Conservation (phyloP, 306 rosid species). For the Prunus armeniaca region DNA sequence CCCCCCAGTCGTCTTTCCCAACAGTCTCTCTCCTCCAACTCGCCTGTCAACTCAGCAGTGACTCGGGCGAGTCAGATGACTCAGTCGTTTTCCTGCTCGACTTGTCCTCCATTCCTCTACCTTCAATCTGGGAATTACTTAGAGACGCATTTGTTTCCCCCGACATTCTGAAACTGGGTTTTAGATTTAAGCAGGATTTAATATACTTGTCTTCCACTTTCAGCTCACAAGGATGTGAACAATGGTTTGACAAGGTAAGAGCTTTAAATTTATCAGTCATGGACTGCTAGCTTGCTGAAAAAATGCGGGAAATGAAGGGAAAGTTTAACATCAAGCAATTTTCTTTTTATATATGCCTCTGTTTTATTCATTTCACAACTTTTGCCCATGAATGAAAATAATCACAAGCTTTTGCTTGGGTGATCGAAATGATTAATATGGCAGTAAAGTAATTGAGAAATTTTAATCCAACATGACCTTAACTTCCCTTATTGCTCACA, state of each 20-base stretch:
- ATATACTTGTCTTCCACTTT: slow-evolving; percentile 70
- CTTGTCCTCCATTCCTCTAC: slow-evolving; percentile 48
- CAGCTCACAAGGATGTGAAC: slow-evolving; percentile 53
- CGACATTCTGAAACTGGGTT: slow-evolving; percentile 72
- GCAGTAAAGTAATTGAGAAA: not conserved
- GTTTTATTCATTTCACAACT: not conserved
- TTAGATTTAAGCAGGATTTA: slow-evolving; percentile 87
- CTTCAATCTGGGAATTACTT: slow-evolving; percentile 57
- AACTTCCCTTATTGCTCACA: not conserved
- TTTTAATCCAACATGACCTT: not conserved
- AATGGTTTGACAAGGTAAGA: slow-evolving; percentile 66
- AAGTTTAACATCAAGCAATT: not conserved
- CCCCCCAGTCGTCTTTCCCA: slow-evolving; percentile 47
- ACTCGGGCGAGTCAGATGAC: slow-evolving; percentile 32
- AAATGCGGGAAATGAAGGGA: too few relatives aligned
- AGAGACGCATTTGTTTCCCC: slow-evolving; percentile 55
- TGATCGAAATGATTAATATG: not conserved
- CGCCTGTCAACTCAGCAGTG: slow-evolving; percentile 53
- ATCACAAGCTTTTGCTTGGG: not conserved
- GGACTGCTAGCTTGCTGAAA: too few relatives aligned
- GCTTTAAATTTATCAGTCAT: not conserved
- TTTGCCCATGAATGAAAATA: not conserved
- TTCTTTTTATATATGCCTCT: not conserved
- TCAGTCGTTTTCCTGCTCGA: slow-evolving; percentile 68
- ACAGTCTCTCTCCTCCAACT: slow-evolving; percentile 73